Evolutionary conservation across 768 basidiomycete species (phyloP), one percentile per base, ranked within the genome.

Genomic region (Amanita rimosa): DNA sequence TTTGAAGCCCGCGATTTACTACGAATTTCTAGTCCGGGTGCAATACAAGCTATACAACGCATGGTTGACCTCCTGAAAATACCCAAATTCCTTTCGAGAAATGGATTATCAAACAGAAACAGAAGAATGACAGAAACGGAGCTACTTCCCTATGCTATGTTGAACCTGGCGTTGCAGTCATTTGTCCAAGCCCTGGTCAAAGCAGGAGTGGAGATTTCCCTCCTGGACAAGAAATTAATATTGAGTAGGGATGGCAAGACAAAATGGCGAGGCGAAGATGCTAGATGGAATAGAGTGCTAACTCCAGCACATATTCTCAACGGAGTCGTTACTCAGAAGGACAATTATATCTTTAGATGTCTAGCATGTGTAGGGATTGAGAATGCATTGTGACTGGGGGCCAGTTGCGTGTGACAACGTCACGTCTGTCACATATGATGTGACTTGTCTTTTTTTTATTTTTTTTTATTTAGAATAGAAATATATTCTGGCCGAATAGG

Each of bases 281-380:
- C 44, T 44, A 56, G 49, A 19, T 50, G 17, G 6, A 51, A 49
- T 17, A 57, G 52, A 36, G 53, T 71, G 35, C 62, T 76, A 52
- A 71, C 69, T 37, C 70, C 73, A 29, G 60, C 67, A 6, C 73
- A 75, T 51, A 62, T 75, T 46, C 55, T 73, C n/a, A 62, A 61
- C 27, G 68, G 71, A 37, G 58, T 72, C 42, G 54, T 67, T n/a
- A 52, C 60, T 11, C 38, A 6, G 8, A 48, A 48, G 21, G 46
- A 31, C 17, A 3, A 7, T 4, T 3, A 10, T 29, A 40, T 49
- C 21, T 41, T n/a, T 31, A 24, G 21, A 14, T 41, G 39, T 33
- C 48, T 49, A 8, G 39, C 38, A 6, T 39, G 29, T 33, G 29
- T 49, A 9, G 38, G 39, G 40, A 41, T 24, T n/a, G n/a, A n/a